phyloP scores from a whole-genome alignment of 352 stramenopile genomes.

The Globisporangium splendens region DNA sequence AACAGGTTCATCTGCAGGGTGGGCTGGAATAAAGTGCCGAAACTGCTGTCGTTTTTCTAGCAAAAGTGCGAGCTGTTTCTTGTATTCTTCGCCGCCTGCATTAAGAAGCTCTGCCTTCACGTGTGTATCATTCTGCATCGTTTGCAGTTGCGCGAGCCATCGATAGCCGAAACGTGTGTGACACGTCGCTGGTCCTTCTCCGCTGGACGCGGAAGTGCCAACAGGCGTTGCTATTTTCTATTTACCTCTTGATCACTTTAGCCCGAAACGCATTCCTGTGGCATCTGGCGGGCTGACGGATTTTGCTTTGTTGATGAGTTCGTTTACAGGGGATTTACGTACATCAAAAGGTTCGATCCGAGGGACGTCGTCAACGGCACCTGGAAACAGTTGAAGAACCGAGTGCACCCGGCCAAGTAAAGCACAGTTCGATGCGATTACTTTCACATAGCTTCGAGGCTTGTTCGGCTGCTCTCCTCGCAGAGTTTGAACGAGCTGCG shows the following conservation, averaged over 20 bases:
- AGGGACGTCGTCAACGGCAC: conserved; percentile 31
- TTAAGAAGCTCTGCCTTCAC: conserved; percentile 15
- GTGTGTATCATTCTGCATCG: conserved; percentile 50
- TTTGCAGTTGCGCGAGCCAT: conserved; percentile 13
- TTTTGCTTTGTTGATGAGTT: conserved; percentile 35
- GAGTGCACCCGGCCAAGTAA: conserved; percentile 40
- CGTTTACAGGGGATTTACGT: conserved; percentile 26
- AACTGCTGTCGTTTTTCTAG: conserved; percentile 37
- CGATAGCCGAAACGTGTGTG: neutral
- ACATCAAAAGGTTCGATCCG: conserved; percentile 35
- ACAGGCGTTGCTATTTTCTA: too few relatives aligned
- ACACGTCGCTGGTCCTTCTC: neutral
- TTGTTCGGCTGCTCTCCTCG: conserved; percentile 53
- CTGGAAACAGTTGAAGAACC: conserved; percentile 32
- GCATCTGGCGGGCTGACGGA: conserved; percentile 18
- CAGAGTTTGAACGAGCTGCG: conserved; percentile 55
- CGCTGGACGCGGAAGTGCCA: too few relatives aligned
- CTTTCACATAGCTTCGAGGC: conserved; percentile 52
- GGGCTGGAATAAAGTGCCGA: conserved; percentile 17
- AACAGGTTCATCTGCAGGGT: conserved; percentile 11
- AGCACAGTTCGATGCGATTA: conserved; percentile 33
- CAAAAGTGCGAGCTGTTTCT: conserved; percentile 37
- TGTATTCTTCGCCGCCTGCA: conserved; percentile 29
- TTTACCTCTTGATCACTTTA: neutral
- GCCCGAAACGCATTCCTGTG: conserved; percentile 27